A percentile compares a stretch with the other conserved stretches of the same genome.
Conservation (phyloP, 192 early-diverging fungal genomes). For the Mortierella hygrophila region DNA sequence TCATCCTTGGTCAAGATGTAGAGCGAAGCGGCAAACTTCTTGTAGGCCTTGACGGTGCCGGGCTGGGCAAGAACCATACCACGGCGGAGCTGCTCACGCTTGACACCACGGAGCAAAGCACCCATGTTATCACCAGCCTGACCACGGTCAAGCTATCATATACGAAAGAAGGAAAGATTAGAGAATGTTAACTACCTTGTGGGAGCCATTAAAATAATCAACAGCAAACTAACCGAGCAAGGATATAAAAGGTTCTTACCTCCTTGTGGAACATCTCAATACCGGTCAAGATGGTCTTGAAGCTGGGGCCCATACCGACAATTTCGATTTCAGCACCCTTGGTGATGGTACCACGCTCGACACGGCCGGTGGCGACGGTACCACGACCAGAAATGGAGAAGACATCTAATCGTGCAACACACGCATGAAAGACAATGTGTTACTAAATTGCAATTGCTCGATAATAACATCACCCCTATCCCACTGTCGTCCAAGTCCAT, state of each 20-base stretch:
- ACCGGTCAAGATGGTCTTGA: slow-evolving; percentile 96
- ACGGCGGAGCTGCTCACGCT: slow-evolving; percentile 95
- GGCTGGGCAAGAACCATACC: slow-evolving; percentile 95
- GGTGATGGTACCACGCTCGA: slow-evolving; percentile 91
- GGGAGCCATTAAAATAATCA: not conserved
- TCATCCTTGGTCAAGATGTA: slow-evolving; percentile 98
- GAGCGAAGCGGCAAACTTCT: slow-evolving; percentile 92
- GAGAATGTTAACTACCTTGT: not conserved
- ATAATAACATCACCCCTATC: not conserved
- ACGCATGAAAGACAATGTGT: not conserved
- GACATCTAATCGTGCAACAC: slow-evolving; percentile 71
- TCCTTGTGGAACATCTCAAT: slow-evolving; percentile 99
- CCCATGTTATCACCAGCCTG: slow-evolving; percentile 99
- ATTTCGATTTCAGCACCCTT: slow-evolving; percentile 98
- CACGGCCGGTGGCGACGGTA: slow-evolving; percentile 95
- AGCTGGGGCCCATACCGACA: slow-evolving; percentile 90
- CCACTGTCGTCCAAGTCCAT: not conserved
- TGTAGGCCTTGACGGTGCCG: slow-evolving; percentile 95
- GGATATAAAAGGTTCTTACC: slow-evolving; percentile 10
- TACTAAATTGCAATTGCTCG: not conserved
- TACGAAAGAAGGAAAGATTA: not conserved
- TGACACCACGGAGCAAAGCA: slow-evolving; percentile 94
- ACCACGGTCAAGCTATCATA: slow-evolving; percentile 83
- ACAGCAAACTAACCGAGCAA: not conserved
- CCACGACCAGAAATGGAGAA: slow-evolving; percentile 99